Evolutionary conservation across 352 stramenopile species (phyloP).

Genomic region (Phytophthora meadii): DNA sequence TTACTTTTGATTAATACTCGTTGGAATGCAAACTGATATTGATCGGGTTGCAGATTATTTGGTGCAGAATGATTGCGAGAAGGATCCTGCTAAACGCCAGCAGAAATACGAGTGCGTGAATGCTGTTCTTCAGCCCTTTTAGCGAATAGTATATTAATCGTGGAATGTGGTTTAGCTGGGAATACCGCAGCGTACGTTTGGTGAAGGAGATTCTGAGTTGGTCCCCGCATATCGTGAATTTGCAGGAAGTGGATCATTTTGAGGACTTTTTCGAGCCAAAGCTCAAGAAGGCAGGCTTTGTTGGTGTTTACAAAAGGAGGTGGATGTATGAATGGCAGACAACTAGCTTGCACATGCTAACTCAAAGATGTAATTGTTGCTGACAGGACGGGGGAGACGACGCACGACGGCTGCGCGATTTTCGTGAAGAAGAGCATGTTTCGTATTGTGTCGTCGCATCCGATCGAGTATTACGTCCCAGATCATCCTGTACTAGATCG

Average conservation of each 20-base stretch:
- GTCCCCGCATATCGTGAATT: conserved; percentile 59
- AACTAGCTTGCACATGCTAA: neutral
- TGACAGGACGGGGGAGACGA: conserved; percentile 62
- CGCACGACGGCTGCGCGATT: conserved; percentile 71
- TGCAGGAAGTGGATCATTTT: conserved; percentile 81
- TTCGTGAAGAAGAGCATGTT: conserved; percentile 62
- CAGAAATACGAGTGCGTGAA: conserved; percentile 58
- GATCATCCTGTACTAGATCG: conserved; percentile 57
- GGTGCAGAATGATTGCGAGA: conserved; percentile 38
- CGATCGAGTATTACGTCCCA: conserved; percentile 55
- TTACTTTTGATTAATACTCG: neutral
- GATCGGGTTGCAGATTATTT: conserved; percentile 56
- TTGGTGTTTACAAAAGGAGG: conserved; percentile 68
- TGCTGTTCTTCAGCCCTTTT: neutral
- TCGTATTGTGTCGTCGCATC: conserved; percentile 48
- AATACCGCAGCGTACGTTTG: conserved; percentile 51
- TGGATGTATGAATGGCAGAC: conserved; percentile 11
- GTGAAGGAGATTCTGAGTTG: conserved; percentile 62
- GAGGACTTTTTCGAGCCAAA: conserved; percentile 75
- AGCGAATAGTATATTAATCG: neutral
- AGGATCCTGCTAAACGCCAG: conserved; percentile 34
- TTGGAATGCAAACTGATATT: conserved; percentile 5
- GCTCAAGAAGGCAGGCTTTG: conserved; percentile 57
- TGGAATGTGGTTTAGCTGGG: conserved; percentile 40
- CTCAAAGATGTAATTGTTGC: conserved; percentile 2